Base-by-base conservation (phyloP, 2,329 filamentous ascomycete species). In the Paraconiothyrium sp. region DNA sequence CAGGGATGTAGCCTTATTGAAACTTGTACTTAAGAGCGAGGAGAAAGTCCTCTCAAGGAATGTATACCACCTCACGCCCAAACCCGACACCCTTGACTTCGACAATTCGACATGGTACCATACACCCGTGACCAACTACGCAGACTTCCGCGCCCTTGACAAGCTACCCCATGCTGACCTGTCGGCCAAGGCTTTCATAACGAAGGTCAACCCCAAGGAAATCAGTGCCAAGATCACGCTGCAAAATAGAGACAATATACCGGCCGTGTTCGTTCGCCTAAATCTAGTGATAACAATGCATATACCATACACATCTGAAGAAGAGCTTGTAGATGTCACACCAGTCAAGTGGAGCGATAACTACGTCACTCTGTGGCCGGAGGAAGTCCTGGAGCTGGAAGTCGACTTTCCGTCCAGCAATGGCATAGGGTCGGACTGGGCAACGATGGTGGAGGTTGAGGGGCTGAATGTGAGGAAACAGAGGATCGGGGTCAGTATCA, bases 331-430 rank as follows among this genome's bases (percentile, higher is more conserved):
- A 0, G 85, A 87, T 54, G 78, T 88, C 0, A 64, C 82, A 4
- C 85, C 86, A 0, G 81, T 87, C 0, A 77, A 79, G 22, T 90
- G 88, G 87, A 84, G 83, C 0, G 87, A 89, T 63, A 90, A 90
- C 62, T 90, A 89, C 62, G 77, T 90, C 13, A 89, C 87, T 1
- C 73, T 90, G 10, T 88, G 84, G 81, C 86, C 87, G 0, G 73
- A 77, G 0, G 88, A 90, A 77, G 83, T 76, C 56, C 48, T 87
- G 6, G 75, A 71, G 10, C 20, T 73, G 16, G 59, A 52, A 9
- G 51, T 71, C 1, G n/a, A 55, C 16, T 66, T 59, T 30, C 27
- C 27, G 6, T 30, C 27, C 48, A 24, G 4, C 37, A 47, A 50
- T 9, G 49, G 16, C 5, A 35, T 13, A 20, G 22, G 30, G 1